A percentile compares a stretch with the other conserved stretches of the same genome.
Conservation (phyloP, 2,329 filamentous ascomycete species). For the Trichoderma citrinoviride region DNA sequence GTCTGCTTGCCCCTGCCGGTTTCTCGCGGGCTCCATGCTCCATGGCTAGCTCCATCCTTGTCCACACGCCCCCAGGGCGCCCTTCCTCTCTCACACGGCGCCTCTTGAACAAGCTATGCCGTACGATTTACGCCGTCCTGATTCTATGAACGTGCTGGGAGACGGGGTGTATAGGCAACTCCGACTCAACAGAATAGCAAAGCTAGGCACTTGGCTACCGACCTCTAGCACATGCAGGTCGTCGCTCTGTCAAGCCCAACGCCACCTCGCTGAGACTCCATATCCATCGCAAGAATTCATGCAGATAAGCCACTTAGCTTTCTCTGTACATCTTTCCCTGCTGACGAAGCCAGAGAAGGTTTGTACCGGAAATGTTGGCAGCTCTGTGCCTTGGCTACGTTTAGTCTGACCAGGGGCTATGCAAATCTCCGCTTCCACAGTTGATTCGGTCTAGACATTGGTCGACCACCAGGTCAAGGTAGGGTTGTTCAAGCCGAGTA, state of each 20-base stretch:
- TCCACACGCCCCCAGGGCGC: constrained; percentile 16
- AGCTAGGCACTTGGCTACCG: neutral
- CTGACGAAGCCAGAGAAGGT: constrained; percentile 11
- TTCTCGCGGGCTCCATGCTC: constrained; percentile 12
- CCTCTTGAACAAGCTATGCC: constrained; percentile 4
- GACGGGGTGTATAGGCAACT: neutral
- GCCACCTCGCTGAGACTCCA: constrained; percentile 15
- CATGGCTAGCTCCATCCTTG: constrained; percentile 19
- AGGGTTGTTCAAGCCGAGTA: constrained; percentile 1
- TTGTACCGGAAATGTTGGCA: constrained; percentile 16
- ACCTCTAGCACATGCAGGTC: neutral
- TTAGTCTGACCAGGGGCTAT: constrained; percentile 16
- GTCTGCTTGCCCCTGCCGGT: constrained; percentile 5
- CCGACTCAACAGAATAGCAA: neutral
- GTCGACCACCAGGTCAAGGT: neutral
- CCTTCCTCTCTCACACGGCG: constrained; percentile 8
- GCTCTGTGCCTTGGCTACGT: constrained; percentile 11
- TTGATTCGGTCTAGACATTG: neutral
- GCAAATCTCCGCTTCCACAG: constrained; percentile 18
- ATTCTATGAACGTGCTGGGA: neutral
- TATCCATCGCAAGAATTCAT: constrained; percentile 10
- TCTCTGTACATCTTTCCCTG: neutral
- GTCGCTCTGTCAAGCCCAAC: constrained; percentile 13
- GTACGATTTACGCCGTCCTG: neutral
- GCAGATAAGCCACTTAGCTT: constrained; percentile 14